Base-by-base conservation (phyloP, 176 grass and related monocot species). In the Metroxylon sagu region DNA sequence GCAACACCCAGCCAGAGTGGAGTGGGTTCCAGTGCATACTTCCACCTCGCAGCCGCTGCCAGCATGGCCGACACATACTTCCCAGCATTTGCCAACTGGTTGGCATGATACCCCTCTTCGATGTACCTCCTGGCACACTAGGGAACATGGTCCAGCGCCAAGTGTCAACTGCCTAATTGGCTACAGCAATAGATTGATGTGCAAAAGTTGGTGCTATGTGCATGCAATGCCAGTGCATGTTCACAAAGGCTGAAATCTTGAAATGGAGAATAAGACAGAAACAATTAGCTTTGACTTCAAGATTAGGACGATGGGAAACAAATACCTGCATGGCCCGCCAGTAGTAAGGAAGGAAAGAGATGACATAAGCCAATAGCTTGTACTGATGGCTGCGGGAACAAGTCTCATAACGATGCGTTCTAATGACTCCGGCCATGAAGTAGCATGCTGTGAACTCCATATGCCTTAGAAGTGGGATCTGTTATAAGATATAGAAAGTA, bases 251-350 rank as follows among this genome's bases (percentile, higher is more conserved):
- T 43, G 8, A 14, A 39, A 10, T 43, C 35, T 43, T 14, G 35
- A 43, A 43, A 12, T 43, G 8, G 35, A 43, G 10, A 10, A 43
- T 43, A 43, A 43, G 12, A 14, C 3, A 12, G 10, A 43, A 43
- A 43, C 8, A 43, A 43, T 12, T 43, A 14, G 35, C 1, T 43
- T 3, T 14, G 8, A 43, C 3, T 43, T 12, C 35, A 43, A 43
- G 35, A 43, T 43, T 43, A 43, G 35, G 35, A 43, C 2, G 35
- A 14, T 2, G 35, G 35, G 14, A 43, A 10, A 43, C 5, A 43
- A 27, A 21, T 86, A 96, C 93, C 93, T 98, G 93, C 87, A 98
- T 80, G n/a, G 87, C 87, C 74, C 93, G 78, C 93, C 93, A 98
- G 49, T 81, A 92, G 64, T 98, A 98, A 56, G 93, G 93, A 1